A percentile compares a stretch with the other conserved stretches of the same genome.
Conservation (phyloP, 805 yeast species). For the Huiozyma naganishii region DNA sequence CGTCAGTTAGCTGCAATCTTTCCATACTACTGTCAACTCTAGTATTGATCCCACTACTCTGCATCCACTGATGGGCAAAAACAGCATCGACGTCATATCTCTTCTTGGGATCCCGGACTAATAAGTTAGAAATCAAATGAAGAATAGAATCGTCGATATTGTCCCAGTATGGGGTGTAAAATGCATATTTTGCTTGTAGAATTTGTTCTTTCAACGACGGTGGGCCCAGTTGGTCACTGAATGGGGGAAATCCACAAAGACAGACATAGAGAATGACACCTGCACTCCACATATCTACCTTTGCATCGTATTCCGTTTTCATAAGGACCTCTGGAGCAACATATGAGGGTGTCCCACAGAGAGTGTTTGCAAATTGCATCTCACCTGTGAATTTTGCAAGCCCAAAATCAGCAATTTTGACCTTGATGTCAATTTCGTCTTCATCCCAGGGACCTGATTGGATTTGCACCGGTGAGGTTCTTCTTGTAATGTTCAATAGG, state of each 20-base stretch:
- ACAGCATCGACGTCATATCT: slow-evolving; percentile 80
- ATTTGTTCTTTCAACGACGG: slow-evolving; percentile 72
- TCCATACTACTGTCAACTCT: slow-evolving; percentile 12
- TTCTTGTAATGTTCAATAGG: slow-evolving; percentile 39
- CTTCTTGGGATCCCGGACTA: slow-evolving; percentile 53
- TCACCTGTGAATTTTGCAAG: slow-evolving; percentile 53
- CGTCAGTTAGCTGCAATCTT: slow-evolving; percentile 23
- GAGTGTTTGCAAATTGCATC: slow-evolving; percentile 59
- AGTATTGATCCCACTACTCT: slow-evolving; percentile 3
- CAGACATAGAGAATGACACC: slow-evolving; percentile 73
- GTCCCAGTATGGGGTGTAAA: slow-evolving; percentile 76
- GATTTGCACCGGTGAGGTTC: slow-evolving; percentile 22
- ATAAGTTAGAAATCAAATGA: slow-evolving; percentile 51
- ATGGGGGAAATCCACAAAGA: slow-evolving; percentile 77
- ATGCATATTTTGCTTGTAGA: slow-evolving; percentile 53
- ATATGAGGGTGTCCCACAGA: slow-evolving; percentile 82
- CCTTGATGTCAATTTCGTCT: slow-evolving; percentile 49
- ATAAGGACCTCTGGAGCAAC: slow-evolving; percentile 71
- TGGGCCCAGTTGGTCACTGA: slow-evolving; percentile 72
- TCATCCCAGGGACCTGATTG: slow-evolving; percentile 35
- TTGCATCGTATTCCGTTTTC: slow-evolving; percentile 51
- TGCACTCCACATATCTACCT: slow-evolving; percentile 74
- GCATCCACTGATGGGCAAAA: slow-evolving; percentile 82
- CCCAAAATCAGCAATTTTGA: slow-evolving; percentile 81
- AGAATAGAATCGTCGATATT: slow-evolving; percentile 51